Conservation (phyloP, 139 green algal species). For the Pseudopediastrum boryanum region DNA sequence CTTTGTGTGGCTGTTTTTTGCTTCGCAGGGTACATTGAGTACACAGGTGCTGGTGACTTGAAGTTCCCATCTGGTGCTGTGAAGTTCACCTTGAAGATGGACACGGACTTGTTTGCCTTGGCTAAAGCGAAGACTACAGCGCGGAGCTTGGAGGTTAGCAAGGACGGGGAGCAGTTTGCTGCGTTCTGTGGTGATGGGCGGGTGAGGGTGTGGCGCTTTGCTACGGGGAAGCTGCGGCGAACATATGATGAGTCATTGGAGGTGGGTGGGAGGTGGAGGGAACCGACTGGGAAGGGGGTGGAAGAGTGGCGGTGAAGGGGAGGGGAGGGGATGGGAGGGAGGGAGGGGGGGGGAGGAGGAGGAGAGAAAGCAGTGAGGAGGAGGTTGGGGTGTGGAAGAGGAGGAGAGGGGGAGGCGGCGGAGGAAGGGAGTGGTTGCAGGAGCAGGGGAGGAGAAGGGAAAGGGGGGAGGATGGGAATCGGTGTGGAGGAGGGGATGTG, state of each 20-base stretch:
- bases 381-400: too few species aligned
- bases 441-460: too few species aligned
- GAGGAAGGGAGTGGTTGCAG: too few species aligned
- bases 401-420: too few species aligned
- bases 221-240: slow-evolving; percentile 83
- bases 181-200: slow-evolving; percentile 76
- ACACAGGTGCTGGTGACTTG: slow-evolving; percentile 67
- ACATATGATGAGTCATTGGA: slow-evolving; percentile 91
- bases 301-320: too few species aligned
- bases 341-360: too few species aligned
- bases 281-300: too few species aligned
- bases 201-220: slow-evolving; percentile 89
- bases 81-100: slow-evolving; percentile 80
- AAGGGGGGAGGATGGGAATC: too few species aligned
- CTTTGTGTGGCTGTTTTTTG: too few species aligned
- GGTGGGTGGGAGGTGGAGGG: slow-evolving; percentile 35
- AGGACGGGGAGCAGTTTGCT: slow-evolving; percentile 85
- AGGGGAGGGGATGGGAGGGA: too few species aligned
- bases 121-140: slow-evolving; percentile 81
- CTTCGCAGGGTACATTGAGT: slow-evolving; percentile 89
- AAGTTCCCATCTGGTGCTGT: slow-evolving; percentile 41
- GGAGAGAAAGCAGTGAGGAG: too few species aligned
- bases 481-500: too few species aligned
- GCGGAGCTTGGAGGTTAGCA: slow-evolving; percentile 64
- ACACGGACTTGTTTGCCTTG: slow-evolving; percentile 95